A percentile compares a stretch with the other conserved stretches of the same genome.
These are phyloP conservation scores for Trypanosoma avium DNA, from an alignment of 208 protist genomes.

Conservation along the genomic window DNA sequence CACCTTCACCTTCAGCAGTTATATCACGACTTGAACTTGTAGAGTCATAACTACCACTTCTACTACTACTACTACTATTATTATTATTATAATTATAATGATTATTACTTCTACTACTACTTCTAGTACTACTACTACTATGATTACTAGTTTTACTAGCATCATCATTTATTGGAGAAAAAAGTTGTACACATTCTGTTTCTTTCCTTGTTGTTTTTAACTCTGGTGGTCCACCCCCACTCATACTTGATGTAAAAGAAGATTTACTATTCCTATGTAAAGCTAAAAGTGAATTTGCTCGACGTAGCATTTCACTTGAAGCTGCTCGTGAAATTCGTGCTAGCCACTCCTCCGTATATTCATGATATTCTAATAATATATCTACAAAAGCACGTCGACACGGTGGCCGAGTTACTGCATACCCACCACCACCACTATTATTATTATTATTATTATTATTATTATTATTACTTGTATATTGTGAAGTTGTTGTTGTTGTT, in stretches of 20 bases:
- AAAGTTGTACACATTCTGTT: not conserved
- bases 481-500: slow-evolving; percentile 14
- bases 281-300: not conserved
- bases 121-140: slow-evolving; percentile 7
- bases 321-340: not conserved
- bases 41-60: not conserved
- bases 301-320: not conserved
- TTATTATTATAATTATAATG: not conserved
- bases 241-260: not conserved
- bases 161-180: not conserved
- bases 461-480: too few species aligned
- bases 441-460: too few species aligned
- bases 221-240: not conserved
- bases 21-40: not conserved
- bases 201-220: not conserved
- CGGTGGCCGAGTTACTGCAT: not conserved
- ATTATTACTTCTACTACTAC: not conserved
- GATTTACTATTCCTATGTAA: slow-evolving; percentile 7
- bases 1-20: not conserved
- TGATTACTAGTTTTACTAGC: not conserved
- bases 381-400: slow-evolving; percentile 30
- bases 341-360: slow-evolving; percentile 21
- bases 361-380: slow-evolving; percentile 32
- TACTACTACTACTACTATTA: not conserved
- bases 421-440: not conserved